Conservation (phyloP, 257 asterid species). For the Solanum verrucosum region DNA sequence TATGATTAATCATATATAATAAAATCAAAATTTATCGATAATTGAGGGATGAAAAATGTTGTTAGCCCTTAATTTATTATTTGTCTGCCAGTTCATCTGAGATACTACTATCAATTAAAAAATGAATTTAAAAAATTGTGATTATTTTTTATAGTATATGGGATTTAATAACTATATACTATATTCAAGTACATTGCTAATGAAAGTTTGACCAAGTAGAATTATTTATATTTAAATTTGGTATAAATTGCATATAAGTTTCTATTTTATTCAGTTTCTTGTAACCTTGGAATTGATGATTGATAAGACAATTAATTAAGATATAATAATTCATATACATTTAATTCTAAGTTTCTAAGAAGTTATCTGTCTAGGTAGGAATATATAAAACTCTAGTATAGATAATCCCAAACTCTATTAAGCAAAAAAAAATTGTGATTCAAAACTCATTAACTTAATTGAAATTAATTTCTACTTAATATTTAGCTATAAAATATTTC, state of each 20-base stretch:
- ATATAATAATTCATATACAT: background rate
- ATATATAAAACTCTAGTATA: no score
- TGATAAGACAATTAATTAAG: background rate
- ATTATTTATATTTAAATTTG: background rate
- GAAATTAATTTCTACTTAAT: background rate
- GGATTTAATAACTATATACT: background rate
- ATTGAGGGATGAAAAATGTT: background rate
- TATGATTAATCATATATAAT: no score
- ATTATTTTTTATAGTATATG: background rate
- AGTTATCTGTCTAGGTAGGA: background rate
- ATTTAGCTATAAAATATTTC: background rate
- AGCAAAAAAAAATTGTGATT: background rate
- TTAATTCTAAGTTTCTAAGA: background rate
- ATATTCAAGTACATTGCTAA: background rate
- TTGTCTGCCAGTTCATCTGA: constrained; percentile 19
- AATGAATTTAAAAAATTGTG: background rate
- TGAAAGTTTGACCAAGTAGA: background rate
- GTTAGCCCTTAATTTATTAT: background rate
- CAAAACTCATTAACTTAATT: background rate
- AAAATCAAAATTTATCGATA: background rate
- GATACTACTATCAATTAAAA: background rate
- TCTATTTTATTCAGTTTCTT: background rate
- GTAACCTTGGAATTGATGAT: background rate
- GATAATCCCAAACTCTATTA: background rate
- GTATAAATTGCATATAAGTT: background rate